These are phyloP conservation scores for Poronia punctata DNA, from an alignment of 495 filamentous ascomycete species.

Conservation along the genomic window DNA sequence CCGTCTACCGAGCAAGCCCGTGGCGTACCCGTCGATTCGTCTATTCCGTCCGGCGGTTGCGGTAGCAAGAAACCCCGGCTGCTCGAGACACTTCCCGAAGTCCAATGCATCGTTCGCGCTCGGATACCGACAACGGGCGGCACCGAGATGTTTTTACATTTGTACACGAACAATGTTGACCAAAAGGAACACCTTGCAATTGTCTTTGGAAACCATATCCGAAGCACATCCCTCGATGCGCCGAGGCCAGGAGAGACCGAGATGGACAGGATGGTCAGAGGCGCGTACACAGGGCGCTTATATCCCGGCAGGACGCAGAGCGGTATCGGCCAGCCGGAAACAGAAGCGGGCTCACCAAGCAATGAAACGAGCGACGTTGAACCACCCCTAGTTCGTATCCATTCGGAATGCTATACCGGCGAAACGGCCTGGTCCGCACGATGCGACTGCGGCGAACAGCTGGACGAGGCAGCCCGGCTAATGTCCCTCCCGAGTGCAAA, in stretches of 20 bases:
- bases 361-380: conserved; percentile 1
- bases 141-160: conserved; percentile 92
- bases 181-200: conserved; percentile 98
- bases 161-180: conserved; percentile 88
- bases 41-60: conserved; percentile 41
- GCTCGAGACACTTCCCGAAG: conserved; percentile 60
- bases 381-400: conserved; percentile 79
- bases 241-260: conserved; percentile 84
- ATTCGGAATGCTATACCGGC: conserved; percentile 97
- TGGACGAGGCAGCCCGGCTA: conserved; percentile 89
- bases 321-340: conserved; percentile 30
- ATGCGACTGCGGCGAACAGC: conserved; percentile 95
- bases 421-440: conserved; percentile 97
- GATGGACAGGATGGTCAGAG: conserved; percentile 90
- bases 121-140: conserved; percentile 82
- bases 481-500: conserved; percentile 73
- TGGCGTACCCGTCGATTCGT: conserved; percentile 50
- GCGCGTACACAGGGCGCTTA: conserved; percentile 82
- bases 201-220: conserved; percentile 82
- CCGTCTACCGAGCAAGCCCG: conserved; percentile 35
- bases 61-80: conserved; percentile 56
- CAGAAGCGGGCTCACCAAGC: conserved; percentile 12
- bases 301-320: conserved; percentile 78
- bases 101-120: conserved; percentile 76
- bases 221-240: conserved; percentile 71